Evolutionary conservation across 2,329 filamentous ascomycete genomes (phyloP), one percentile per base, ranked within the genome.

Genomic region (Penicillium sp.): DNA sequence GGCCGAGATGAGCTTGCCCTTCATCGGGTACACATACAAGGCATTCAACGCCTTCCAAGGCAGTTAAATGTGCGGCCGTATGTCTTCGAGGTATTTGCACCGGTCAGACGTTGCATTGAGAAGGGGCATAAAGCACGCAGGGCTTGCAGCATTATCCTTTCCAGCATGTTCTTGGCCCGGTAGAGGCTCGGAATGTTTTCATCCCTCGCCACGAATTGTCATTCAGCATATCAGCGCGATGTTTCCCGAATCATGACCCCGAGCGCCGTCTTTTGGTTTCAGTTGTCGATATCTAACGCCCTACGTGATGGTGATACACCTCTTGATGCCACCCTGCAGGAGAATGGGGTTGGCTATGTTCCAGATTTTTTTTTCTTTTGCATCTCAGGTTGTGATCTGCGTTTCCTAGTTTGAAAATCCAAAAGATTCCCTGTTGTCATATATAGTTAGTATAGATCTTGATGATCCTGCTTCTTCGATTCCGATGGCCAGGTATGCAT

Each of bases 1-100:
- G 50, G 88, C 90, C 3, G 91, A 95, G 70, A 90, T 96, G 81
- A 94, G 87, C 70, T 72, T 98, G 70, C 93, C 93, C 3, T 98
- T 95, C 65, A 93, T 94, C 57, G 88, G 88, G 23, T 94, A 95
- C 69, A 94, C 93, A 7, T 98, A 96, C 76, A 98, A 97, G 80
- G 87, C 93, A 47, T 98, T 98, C 69, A 82, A 83, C 66, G 81
- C 78, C 41, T 82, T 83, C 70, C 68, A 72, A 50, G 59, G 45
- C 33, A 69, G 49, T 35, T 70, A 62, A 52, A 48, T 38, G 38
- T 16, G 15, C 47, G 36, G 36, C 23, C 44, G 30, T 47, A 34
- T 47, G 41, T 46, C 39, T 53, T 41, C 42, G 44, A 50, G 32
- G 35, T 40, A 33, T 47, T 33, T 43, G 18, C 33, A 25, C 48